These are phyloP conservation scores for Leccinum proximum DNA, from an alignment of 1,284 basidiomycete genomes.

Conservation along the genomic window DNA sequence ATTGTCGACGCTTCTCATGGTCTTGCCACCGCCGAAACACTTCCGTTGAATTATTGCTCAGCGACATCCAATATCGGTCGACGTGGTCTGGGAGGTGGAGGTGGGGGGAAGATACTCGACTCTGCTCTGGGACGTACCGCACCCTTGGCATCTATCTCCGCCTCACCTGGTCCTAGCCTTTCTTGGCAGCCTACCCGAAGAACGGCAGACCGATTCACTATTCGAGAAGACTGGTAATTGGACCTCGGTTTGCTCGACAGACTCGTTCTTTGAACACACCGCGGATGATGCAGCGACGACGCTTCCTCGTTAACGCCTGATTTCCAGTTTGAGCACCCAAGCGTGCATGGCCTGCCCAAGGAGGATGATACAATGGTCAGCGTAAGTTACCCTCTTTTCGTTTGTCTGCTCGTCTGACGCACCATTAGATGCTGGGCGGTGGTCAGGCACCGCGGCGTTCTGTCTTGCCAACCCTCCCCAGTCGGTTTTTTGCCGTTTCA, in stretches of 20 bases:
- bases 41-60: no score
- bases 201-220: conserved; percentile 46
- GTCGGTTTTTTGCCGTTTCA: conserved; percentile 26
- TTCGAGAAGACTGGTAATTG: conserved; percentile 60
- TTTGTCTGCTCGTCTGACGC: conserved; percentile 39
- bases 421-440: conserved; percentile 67
- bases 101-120: no score
- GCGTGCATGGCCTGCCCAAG: conserved; percentile 37
- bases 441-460: conserved; percentile 68
- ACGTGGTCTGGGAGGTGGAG: no score
- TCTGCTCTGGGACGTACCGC: no score
- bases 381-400: conserved; percentile 38
- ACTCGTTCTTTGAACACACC: conserved; percentile 53
- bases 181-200: conserved; percentile 21
- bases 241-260: conserved; percentile 44
- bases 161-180: conserved; percentile 5
- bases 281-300: conserved; percentile 21
- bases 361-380: conserved; percentile 82
- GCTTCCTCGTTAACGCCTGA: conserved; percentile 53
- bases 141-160: no score
- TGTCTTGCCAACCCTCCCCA: conserved; percentile 35
- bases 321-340: conserved; percentile 58
- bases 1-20: no score
- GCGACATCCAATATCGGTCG: no score
- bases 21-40: no score